phyloP scores from a whole-genome alignment of 2,329 filamentous ascomycete species.

The Ceratocystis lukuohia region DNA sequence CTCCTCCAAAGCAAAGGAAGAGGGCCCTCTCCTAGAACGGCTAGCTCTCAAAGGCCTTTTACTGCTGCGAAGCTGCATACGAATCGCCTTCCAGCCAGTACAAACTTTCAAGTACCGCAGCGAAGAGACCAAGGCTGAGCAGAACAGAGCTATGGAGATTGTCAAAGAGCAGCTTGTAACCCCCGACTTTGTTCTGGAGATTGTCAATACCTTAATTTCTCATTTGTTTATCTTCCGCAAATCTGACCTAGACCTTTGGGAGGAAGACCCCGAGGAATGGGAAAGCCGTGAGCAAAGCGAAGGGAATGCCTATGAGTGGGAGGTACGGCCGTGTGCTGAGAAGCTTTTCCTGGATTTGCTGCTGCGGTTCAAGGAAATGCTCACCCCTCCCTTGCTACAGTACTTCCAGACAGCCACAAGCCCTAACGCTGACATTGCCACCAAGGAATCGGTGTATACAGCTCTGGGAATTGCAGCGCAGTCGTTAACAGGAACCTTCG shows the following conservation, averaged over 20 bases:
- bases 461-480: conserved; percentile 77
- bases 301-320: conserved; percentile 80
- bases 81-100: conserved; percentile 67
- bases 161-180: conserved; percentile 65
- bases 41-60: conserved; percentile 72
- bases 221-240: conserved; percentile 79
- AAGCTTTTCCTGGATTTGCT: conserved; percentile 86
- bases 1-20: conserved; percentile 37
- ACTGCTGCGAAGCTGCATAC: conserved; percentile 67
- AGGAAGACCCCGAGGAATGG: conserved; percentile 91
- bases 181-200: conserved; percentile 60
- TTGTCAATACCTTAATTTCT: conserved; percentile 74
- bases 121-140: conserved; percentile 61
- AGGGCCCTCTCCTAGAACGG: conserved; percentile 58
- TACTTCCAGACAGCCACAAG: conserved; percentile 72
- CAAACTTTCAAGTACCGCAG: conserved; percentile 76
- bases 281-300: conserved; percentile 78
- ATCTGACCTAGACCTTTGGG: conserved; percentile 79
- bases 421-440: conserved; percentile 51
- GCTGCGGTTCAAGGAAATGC: conserved; percentile 71
- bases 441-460: conserved; percentile 90
- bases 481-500: conserved; percentile 57
- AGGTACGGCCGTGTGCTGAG: conserved; percentile 82
- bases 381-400: conserved; percentile 63
- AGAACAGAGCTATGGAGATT: conserved; percentile 51